Percentiles rank a stretch among this genome's conserved stretches.
Conservation (phyloP, 768 basidiomycete genomes). For the Tulasnella sp. region DNA sequence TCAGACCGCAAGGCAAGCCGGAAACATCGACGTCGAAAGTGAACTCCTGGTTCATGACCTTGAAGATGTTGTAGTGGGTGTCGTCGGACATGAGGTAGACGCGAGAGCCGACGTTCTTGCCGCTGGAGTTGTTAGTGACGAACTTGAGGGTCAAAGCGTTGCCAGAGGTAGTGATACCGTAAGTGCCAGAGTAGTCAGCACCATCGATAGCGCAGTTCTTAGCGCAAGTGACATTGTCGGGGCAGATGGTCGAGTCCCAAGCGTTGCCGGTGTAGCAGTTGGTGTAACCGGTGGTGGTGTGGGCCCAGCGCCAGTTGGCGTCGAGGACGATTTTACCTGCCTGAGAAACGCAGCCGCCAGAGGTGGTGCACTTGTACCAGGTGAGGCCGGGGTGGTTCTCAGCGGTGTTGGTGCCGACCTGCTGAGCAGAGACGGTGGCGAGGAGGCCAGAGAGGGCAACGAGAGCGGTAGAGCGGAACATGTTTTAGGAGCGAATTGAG, state of each 20-base stretch:
- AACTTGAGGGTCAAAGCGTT: conserved; percentile 28
- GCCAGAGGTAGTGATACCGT: conserved; percentile 28
- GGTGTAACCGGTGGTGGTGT: conserved; percentile 37
- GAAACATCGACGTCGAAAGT: conserved; percentile 60
- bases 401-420: conserved; percentile 47
- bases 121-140: conserved; percentile 16
- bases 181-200: conserved; percentile 30
- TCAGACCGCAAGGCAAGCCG: conserved; percentile 55
- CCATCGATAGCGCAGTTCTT: conserved; percentile 39
- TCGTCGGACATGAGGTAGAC: conserved; percentile 48
- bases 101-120: conserved; percentile 25
- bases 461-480: background rate
- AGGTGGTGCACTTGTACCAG: conserved; percentile 45
- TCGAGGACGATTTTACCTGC: conserved; percentile 18
- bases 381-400: conserved; percentile 50
- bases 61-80: conserved; percentile 47
- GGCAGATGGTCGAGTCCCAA: conserved; percentile 44
- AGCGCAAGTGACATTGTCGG: conserved; percentile 46
- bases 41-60: conserved; percentile 55
- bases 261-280: conserved; percentile 54
- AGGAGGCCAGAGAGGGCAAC: conserved; percentile 18
- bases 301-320: conserved; percentile 35
- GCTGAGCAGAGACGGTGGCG: conserved; percentile 37
- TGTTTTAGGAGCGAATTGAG: background rate
- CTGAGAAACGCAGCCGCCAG: conserved; percentile 32